These are phyloP conservation scores for Diphasiastrum complanatum DNA, from an alignment of 83 land plant genomes.

Conservation along the genomic window DNA sequence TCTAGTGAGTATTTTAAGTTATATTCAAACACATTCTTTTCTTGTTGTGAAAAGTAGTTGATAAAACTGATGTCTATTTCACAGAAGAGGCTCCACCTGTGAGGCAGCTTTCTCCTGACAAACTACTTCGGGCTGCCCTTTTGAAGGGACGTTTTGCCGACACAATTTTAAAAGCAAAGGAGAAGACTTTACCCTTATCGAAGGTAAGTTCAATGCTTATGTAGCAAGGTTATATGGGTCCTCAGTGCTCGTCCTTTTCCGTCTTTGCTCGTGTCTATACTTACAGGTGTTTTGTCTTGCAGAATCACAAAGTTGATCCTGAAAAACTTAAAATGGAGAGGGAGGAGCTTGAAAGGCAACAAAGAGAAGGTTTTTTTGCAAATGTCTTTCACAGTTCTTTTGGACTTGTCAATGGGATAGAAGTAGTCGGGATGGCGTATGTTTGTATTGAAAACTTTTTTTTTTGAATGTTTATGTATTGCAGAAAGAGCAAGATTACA, in stretches of 20 bases:
- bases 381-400: not conserved
- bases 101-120: constrained; percentile 4
- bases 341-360: constrained; percentile 11
- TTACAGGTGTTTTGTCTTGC: not conserved
- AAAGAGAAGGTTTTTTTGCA: constrained; percentile 4
- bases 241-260: too few relatives aligned
- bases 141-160: constrained; percentile 15
- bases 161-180: constrained; percentile 13
- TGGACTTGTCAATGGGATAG: too few relatives aligned
- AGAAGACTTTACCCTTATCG: constrained; percentile 19
- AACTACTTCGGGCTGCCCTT: constrained; percentile 4
- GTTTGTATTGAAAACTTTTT: too few relatives aligned
- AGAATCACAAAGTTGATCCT: constrained; percentile 9
- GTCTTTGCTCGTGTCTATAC: too few relatives aligned
- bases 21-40: too few relatives aligned
- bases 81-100: too few relatives aligned
- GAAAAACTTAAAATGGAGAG: constrained; percentile 9
- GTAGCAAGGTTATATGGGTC: too few relatives aligned
- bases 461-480: not conserved
- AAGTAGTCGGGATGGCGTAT: too few relatives aligned
- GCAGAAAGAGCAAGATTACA: constrained; percentile 12
- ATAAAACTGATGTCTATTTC: too few relatives aligned
- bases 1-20: too few relatives aligned
- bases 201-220: too few relatives aligned
- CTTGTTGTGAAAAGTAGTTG: too few relatives aligned